Conservation (phyloP, 192 early-diverging fungal genomes). For the Podila epicladia region DNA sequence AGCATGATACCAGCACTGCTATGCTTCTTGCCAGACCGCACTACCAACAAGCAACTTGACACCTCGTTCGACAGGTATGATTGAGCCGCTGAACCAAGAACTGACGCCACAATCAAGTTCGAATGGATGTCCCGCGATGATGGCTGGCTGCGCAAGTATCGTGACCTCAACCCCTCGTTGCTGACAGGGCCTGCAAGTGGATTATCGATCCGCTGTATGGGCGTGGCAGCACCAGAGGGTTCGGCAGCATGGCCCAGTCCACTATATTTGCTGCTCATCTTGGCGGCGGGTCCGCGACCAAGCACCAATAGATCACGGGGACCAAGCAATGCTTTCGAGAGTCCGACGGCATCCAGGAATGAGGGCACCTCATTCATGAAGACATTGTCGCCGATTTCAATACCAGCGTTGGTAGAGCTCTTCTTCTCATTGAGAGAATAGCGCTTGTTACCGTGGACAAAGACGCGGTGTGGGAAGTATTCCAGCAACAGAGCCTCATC, state of each 20-base stretch:
- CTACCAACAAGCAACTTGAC: slow-evolving; percentile 19
- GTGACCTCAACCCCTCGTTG: slow-evolving; percentile 9
- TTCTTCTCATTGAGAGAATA: slow-evolving; percentile 7
- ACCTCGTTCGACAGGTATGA: slow-evolving; percentile 22
- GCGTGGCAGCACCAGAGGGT: neutral
- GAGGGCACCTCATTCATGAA: slow-evolving; percentile 39
- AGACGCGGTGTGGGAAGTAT: slow-evolving; percentile 20
- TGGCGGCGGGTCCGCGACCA: slow-evolving; percentile 44
- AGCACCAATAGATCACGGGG: slow-evolving; percentile 61
- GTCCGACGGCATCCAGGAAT: slow-evolving; percentile 49
- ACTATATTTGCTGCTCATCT: slow-evolving; percentile 10
- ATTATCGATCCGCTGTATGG: slow-evolving; percentile 10
- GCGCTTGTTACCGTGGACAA: slow-evolving; percentile 5
- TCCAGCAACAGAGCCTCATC: slow-evolving; percentile 13
- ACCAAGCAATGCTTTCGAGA: slow-evolving; percentile 43
- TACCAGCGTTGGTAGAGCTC: slow-evolving; percentile 4
- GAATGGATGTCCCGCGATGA: slow-evolving; percentile 43
- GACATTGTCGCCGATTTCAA: slow-evolving; percentile 38
- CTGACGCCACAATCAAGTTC: slow-evolving; percentile 17
- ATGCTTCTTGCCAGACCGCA: slow-evolving; percentile 26
- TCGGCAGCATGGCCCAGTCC: slow-evolving; percentile 15
- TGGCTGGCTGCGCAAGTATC: slow-evolving; percentile 21
- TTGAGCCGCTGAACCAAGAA: slow-evolving; percentile 25
- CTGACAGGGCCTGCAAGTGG: slow-evolving; percentile 2
- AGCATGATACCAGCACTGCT: neutral